Evolutionary conservation across 2,329 filamentous ascomycete species (phyloP), one percentile per base, ranked within the genome.

Genomic region (Claviceps cyperi): DNA sequence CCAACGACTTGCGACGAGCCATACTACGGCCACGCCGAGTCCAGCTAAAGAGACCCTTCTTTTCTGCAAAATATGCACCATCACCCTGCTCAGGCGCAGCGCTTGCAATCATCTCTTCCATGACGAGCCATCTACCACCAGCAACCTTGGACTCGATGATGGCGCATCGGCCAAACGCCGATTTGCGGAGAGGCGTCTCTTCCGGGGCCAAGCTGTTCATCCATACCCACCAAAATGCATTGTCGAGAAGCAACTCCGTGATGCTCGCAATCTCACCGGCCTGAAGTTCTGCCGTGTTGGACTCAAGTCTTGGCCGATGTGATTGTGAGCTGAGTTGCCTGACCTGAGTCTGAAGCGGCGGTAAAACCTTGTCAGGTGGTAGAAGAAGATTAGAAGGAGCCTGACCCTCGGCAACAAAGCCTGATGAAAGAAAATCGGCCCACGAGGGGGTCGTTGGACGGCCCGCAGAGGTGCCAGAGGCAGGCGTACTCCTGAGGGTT

Each of bases 221-320:
- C 92, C 92, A 98, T 4, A 97, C 92, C 91, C 92, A 97, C 92
- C 92, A 98, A 66, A 98, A 98, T 1, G 89, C 84, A 64, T 97
- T 91, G 59, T 98, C 92, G 5, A 98, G 74, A 54, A 92, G 83
- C 51, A 97, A 78, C 38, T 77, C 77, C 22, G 79, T 85, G 61
- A 98, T 95, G 62, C 89, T 97, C 32, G 92, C 92, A 51, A 98
- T 75, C 72, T 98, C 92, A 48, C 89, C 92, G 0, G 91, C 92
- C 56, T 96, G 89, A 0, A 96, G 72, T 40, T 79, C 73, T 22
- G 68, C 68, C 4, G 51, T n/a, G 49, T 86, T 80, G 14, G 75
- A 75, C 56, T 89, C 82, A n/a, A 87, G 70, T 52, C 81, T 77
- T 43, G 84, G 81, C 50, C 75, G 76, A 62, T 94, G 86, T 0